These are phyloP conservation scores for Tylopilus sp. DNA, from an alignment of 768 basidiomycete genomes.

Conservation along the genomic window DNA sequence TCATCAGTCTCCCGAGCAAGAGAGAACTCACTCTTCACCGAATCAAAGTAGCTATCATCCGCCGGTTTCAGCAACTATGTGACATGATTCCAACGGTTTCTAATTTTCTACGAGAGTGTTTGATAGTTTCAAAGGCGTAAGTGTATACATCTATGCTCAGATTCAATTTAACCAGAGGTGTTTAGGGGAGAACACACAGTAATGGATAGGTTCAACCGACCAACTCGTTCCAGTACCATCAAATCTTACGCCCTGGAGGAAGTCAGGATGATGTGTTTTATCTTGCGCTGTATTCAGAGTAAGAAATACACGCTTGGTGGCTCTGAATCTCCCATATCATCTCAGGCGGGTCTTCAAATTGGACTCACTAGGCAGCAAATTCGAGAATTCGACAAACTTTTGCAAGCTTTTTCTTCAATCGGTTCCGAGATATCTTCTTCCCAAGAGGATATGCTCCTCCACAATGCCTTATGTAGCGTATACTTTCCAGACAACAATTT, in stretches of 20 bases:
- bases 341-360: not conserved
- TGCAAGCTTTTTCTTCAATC: not conserved
- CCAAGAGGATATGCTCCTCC: not conserved
- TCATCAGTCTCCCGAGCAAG: not conserved
- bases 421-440: not conserved
- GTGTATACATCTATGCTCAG: not conserved
- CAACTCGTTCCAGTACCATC: not conserved
- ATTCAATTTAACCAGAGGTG: not conserved
- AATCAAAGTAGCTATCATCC: not conserved
- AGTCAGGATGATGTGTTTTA: not conserved
- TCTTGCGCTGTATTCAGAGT: not conserved
- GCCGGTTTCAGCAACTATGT: not conserved
- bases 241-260: not conserved
- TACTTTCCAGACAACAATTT: not conserved
- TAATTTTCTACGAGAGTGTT: not conserved
- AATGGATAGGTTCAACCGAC: not conserved
- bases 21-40: not conserved
- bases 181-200: not conserved
- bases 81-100: not conserved
- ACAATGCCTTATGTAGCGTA: not conserved
- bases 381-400: too few relatives aligned
- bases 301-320: not conserved
- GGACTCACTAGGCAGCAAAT: not conserved
- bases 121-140: not conserved
- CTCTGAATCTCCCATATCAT: not conserved